Base-by-base conservation (phyloP, 2,329 filamentous ascomycete genomes). In the Chaetomium sp. region DNA sequence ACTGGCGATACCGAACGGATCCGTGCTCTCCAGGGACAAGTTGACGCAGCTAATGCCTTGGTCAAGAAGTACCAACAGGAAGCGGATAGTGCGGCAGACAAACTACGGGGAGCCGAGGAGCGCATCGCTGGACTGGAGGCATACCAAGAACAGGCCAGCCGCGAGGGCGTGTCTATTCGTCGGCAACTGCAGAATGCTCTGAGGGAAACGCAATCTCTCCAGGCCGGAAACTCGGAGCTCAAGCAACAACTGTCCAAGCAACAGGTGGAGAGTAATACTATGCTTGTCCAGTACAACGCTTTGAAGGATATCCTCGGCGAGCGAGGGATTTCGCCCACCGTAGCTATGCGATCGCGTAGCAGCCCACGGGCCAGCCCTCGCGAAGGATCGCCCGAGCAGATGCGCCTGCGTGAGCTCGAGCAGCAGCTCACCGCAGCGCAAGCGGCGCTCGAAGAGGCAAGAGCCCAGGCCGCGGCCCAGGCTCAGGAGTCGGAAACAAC, bases 81-180 rank as follows among this genome's bases (percentile, higher is more conserved):
- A 65, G 94, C 93, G 0, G 92, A 99, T 75, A 80, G 83, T 29
- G 93, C 93, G 3, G 90, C 92, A 0, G 93, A 97, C 74, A 96
- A 93, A 75, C 83, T 99, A 60, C 90, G 95, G 60, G 90, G 90
- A 65, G 95, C 95, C 3, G 96, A 99, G 78, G 96, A 98, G 79
- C 89, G 95, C 50, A 98, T 99, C 75, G 96, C 95, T 5, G 95
- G 95, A 7, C 84, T 99, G 3, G 95, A 99, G 76, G 92, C 93
- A 31, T 98, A 98, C 76, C 95, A 99, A 78, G 95, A 99, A 75
- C 95, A 99, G 78, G 90, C 93, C 4, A 98, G 93, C 77, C 87
- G 95, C 53, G 96, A 99, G 77, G 93, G 93, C 57, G 87, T 99
- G 62, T 87, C 89, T 42, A 92, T 98, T 69, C 88, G 95, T 62